Base-by-base conservation (phyloP, 2,329 filamentous ascomycete species). In the Rasamsonia emersonii region DNA sequence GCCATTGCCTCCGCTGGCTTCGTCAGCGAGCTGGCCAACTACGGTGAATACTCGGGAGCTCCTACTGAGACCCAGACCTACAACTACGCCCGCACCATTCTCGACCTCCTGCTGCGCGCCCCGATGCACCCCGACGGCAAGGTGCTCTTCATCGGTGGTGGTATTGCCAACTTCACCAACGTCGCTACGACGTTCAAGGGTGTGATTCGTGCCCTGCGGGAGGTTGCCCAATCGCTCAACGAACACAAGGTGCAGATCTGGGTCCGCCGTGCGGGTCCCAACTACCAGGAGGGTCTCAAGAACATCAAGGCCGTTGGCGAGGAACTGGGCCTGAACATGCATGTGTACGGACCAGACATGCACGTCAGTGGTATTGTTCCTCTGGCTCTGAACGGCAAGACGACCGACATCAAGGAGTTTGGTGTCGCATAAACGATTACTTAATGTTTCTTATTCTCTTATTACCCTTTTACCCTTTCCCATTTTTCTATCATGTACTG, bases 91-190 rank as follows among this genome's bases (percentile, higher is more conserved):
- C 83, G 84, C 56, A 98, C 91, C 18, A 86, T 98, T 44, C 75
- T 98, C 43, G 91, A 98, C 63, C 79, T 98, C 44, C 93, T 98
- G 85, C 82, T 98, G 50, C 85, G 91, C 49, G 82, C 89, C 35
- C 89, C 91, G 37, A 64, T 77, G 58, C 73, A 77, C 64, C 75
- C 84, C 40, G 81, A 95, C 56, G 91, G 91, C 72, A 98, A 96
- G 77, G 86, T 98, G 33, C 81, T 98, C 46, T 98, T 98, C 77
- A 96, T 98, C 49, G 91, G 91, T 65, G 91, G 91, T 71, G 91
- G 91, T 76, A 98, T 98, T 75, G 91, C 91, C 75, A 98, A 98
- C 82, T 98, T 98, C 73, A 98, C 91, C 74, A 98, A 96, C 70
- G 91, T 98, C 34, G 91, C 91, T 40, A 91, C 83, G 52, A 98